These are phyloP conservation scores for Pseudogymnoascus sp. DNA, from an alignment of 2,329 filamentous ascomycete species.

Conservation along the genomic window DNA sequence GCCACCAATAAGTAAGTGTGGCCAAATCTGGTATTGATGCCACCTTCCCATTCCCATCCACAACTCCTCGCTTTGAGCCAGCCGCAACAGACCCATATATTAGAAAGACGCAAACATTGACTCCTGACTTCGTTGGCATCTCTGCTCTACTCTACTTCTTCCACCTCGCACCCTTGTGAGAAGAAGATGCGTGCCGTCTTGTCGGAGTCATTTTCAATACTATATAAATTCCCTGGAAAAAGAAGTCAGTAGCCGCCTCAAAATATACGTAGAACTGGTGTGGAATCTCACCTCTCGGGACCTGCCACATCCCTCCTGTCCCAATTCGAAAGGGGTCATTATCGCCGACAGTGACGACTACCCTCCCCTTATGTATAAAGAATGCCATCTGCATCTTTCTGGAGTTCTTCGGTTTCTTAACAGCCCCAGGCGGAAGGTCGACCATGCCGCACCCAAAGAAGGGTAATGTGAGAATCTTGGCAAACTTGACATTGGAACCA, in stretches of 20 bases:
- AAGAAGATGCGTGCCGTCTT: conserved; percentile 77
- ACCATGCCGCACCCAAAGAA: conserved; percentile 90
- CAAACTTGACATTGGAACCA: conserved; percentile 71
- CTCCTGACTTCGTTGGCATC: background rate
- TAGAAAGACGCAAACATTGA: background rate
- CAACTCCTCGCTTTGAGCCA: conserved; percentile 2
- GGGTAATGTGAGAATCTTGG: conserved; percentile 72
- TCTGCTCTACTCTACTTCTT: background rate
- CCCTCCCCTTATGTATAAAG: conserved; percentile 76
- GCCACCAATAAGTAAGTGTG: background rate
- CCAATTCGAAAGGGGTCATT: conserved; percentile 66
- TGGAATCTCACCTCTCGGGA: conserved; percentile 70
- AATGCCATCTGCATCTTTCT: conserved; percentile 97
- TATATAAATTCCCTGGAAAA: conserved; percentile 76
- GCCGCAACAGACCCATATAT: background rate
- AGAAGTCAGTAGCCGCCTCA: conserved; percentile 10
- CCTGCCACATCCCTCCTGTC: conserved; percentile 86
- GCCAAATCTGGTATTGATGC: background rate
- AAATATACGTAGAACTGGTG: conserved; percentile 5
- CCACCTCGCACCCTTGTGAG: conserved; percentile 67
- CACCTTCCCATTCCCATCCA: background rate
- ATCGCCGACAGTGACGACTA: conserved; percentile 68
- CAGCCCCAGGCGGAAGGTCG: conserved; percentile 71
- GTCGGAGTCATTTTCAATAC: conserved; percentile 72
- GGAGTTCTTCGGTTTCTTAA: conserved; percentile 86